phyloP scores from a whole-genome alignment of 306 rosid genomes.

The Cucurbita pepo region DNA sequence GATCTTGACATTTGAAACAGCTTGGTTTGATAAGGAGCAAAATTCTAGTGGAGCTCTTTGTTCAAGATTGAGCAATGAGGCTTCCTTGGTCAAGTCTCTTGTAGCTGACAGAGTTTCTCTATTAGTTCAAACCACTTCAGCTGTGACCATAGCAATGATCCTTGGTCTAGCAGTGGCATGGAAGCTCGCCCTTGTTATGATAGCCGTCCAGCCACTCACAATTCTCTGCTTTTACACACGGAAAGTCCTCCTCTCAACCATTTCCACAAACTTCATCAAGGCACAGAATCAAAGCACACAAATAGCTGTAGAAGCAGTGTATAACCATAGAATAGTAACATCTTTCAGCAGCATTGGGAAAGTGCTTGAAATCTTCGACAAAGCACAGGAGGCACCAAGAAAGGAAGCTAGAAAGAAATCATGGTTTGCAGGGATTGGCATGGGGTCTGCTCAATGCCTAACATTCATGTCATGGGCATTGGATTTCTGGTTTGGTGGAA shows the following conservation, averaged over 20 bases:
- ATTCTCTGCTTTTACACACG: constrained; percentile 75
- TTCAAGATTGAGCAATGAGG: constrained; percentile 79
- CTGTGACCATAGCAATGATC: constrained; percentile 78
- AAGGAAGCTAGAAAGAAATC: constrained; percentile 74
- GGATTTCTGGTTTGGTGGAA: constrained; percentile 98
- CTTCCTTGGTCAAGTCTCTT: constrained; percentile 78
- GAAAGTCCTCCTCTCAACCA: constrained; percentile 65
- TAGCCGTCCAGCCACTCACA: constrained; percentile 72
- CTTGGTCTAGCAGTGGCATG: constrained; percentile 77
- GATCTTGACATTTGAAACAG: constrained; percentile 75
- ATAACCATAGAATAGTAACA: constrained; percentile 74
- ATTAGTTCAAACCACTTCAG: constrained; percentile 68
- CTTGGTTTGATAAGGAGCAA: constrained; percentile 83
- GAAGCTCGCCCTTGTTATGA: constrained; percentile 89
- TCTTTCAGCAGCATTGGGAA: constrained; percentile 50
- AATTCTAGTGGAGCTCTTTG: constrained; percentile 82
- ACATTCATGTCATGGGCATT: constrained; percentile 94
- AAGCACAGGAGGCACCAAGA: constrained; percentile 76
- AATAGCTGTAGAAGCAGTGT: constrained; percentile 82
- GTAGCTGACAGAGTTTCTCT: constrained; percentile 74
- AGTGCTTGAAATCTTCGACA: constrained; percentile 50
- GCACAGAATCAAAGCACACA: constrained; percentile 86
- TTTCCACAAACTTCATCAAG: constrained; percentile 48
- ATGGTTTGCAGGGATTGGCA: constrained; percentile 86
- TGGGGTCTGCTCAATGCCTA: constrained; percentile 93